These are phyloP conservation scores for Tephrocybe sp. DNA, from an alignment of 768 basidiomycete genomes.

Conservation along the genomic window DNA sequence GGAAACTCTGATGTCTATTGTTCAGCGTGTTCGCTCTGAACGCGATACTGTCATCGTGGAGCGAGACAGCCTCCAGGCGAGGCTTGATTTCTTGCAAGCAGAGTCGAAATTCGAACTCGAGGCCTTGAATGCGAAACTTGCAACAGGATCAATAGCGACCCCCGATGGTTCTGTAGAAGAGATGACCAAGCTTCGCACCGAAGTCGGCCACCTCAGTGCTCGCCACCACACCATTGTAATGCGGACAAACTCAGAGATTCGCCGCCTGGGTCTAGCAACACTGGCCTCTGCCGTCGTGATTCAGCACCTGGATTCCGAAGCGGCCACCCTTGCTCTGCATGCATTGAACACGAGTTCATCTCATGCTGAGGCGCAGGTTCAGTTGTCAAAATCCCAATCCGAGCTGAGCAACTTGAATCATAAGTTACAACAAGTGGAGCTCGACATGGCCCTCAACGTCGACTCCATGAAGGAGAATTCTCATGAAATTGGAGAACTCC, in stretches of 20 bases:
- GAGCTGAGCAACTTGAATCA: conserved; percentile 21
- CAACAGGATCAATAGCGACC: conserved; percentile 20
- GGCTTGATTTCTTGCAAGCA: conserved; percentile 64
- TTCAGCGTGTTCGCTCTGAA: conserved; percentile 66
- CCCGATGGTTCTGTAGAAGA: conserved; percentile 20
- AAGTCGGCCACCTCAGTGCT: conserved; percentile 27
- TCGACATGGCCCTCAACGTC: conserved; percentile 29
- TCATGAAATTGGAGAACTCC: conserved; percentile 35
- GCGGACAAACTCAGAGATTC: conserved; percentile 28
- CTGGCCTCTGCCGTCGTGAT: conserved; percentile 39
- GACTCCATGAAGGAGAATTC: conserved; percentile 37
- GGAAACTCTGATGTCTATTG: conserved; percentile 57
- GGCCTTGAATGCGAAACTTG: conserved; percentile 51
- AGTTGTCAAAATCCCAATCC: conserved; percentile 16
- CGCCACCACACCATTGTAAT: conserved; percentile 19
- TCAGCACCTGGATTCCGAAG: conserved; percentile 31
- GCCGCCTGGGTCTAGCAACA: conserved; percentile 30
- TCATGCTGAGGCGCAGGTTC: conserved; percentile 11
- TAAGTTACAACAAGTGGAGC: conserved; percentile 28
- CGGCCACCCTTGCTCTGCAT: conserved; percentile 15
- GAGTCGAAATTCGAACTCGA: conserved; percentile 67
- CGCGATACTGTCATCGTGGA: conserved; percentile 56
- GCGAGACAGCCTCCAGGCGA: conserved; percentile 58
- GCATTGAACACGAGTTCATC: conserved; percentile 2
- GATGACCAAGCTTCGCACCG: conserved; percentile 24